Evolutionary conservation across 106 monocot species (phyloP).

Genomic region (Acorus gramineus): DNA sequence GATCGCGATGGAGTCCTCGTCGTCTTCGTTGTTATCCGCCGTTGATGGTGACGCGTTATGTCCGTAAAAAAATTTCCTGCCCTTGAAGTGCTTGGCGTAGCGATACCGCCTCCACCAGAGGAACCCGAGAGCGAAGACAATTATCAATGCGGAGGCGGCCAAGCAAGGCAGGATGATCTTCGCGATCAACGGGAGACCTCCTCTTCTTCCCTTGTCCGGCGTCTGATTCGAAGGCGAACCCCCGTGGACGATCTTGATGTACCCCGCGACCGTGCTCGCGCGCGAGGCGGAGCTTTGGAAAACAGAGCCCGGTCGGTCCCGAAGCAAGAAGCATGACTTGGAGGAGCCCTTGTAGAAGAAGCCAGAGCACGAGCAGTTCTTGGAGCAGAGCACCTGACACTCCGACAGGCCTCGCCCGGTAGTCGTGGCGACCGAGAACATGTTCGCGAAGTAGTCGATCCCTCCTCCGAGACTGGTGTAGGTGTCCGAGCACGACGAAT

Average conservation of each 20-base stretch:
- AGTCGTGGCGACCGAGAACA: slow-evolving; percentile 17
- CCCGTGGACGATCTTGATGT: slow-evolving; percentile 32
- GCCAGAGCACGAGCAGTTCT: slow-evolving; percentile 60
- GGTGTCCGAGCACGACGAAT: not conserved
- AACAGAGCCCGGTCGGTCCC: slow-evolving; percentile 47
- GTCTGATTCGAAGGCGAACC: not conserved
- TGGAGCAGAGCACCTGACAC: slow-evolving; percentile 45
- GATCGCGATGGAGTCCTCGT: slow-evolving; percentile 36
- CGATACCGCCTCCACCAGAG: slow-evolving; percentile 17
- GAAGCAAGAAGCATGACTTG: slow-evolving; percentile 35
- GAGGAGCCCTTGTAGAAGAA: slow-evolving; percentile 60
- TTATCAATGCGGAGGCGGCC: slow-evolving; percentile 38
- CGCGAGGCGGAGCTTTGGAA: slow-evolving; percentile 5
- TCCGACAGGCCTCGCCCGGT: slow-evolving; percentile 7
- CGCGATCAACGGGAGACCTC: slow-evolving; percentile 5
- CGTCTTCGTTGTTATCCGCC: slow-evolving; percentile 7
- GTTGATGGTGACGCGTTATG: not conserved
- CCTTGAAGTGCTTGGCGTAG: not conserved
- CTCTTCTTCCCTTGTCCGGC: not conserved
- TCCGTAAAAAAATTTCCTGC: not conserved
- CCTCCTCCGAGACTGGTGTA: slow-evolving; percentile 28
- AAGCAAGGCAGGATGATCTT: slow-evolving; percentile 54
- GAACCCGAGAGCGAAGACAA: slow-evolving; percentile 19
- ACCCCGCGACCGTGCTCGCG: slow-evolving; percentile 14
- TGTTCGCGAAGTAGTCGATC: slow-evolving; percentile 45